Percentiles rank a stretch among this genome's conserved stretches.
phyloP scores from a whole-genome alignment of 345 rosid genomes.

The Syzygium oleosum region DNA sequence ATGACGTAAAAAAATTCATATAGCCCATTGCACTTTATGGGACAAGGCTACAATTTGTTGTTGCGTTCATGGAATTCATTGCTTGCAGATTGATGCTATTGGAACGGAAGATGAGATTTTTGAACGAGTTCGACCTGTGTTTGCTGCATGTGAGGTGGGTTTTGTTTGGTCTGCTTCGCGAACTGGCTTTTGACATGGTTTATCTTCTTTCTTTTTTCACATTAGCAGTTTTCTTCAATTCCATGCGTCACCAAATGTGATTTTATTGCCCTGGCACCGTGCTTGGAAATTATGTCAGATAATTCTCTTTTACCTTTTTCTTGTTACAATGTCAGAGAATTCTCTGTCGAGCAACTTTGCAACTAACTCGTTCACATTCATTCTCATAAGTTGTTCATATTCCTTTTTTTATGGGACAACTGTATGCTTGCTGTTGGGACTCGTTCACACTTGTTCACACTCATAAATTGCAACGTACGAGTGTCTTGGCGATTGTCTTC shows the following conservation, averaged over 20 bases:
- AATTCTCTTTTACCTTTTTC: background rate
- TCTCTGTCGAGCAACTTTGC: background rate
- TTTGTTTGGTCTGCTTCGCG: background rate
- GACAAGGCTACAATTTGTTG: background rate
- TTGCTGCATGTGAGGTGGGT: constrained; percentile 48
- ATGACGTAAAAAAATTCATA: background rate
- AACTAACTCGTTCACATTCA: background rate
- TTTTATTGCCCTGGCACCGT: background rate
- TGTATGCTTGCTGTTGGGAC: background rate
- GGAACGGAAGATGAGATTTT: constrained; percentile 86
- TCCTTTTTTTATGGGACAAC: background rate
- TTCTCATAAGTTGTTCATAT: background rate
- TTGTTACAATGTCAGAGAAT: background rate
- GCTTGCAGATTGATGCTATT: constrained; percentile 69
- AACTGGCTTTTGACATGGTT: background rate
- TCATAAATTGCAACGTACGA: background rate
- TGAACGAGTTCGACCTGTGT: constrained; percentile 55
- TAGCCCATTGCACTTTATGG: background rate
- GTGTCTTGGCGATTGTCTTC: background rate
- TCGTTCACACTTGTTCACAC: background rate
- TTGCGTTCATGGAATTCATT: constrained; percentile 1
- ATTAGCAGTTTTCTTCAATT: background rate
- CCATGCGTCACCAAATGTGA: background rate
- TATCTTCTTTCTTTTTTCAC: background rate
- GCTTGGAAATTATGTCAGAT: background rate